A percentile compares a stretch with the other conserved stretches of the same genome.
Evolutionary conservation across 169 alveolate genomes (phyloP).

Genomic region (Plasmodium reichenowi): DNA sequence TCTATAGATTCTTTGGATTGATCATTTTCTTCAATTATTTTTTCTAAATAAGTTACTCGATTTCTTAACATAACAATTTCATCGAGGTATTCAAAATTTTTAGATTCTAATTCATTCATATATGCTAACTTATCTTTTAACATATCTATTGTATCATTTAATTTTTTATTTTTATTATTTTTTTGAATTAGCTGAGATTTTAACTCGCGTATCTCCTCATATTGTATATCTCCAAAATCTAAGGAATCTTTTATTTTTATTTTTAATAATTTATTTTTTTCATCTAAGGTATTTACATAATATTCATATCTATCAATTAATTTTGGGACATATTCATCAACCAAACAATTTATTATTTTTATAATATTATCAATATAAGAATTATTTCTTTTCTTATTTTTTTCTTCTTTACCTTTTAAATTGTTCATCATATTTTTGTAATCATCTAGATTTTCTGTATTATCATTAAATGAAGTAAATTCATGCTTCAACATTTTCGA

Average conservation of each 20-base stretch:
- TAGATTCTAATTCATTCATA: conserved; percentile 46
- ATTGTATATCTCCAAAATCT: conserved; percentile 65
- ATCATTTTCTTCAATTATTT: conserved; percentile 67
- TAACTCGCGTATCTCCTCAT: conserved; percentile 61
- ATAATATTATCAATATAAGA: conserved; percentile 50
- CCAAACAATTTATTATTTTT: conserved; percentile 66
- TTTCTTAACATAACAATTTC: conserved; percentile 63
- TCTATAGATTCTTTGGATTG: conserved; percentile 68
- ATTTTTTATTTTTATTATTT: conserved; percentile 56
- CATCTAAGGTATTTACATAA: conserved; percentile 62
- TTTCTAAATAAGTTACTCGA: conserved; percentile 68
- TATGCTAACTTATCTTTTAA: conserved; percentile 49
- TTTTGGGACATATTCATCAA: conserved; percentile 69
- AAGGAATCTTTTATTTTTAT: conserved; percentile 60
- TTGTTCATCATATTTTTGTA: conserved; percentile 45
- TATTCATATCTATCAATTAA: conserved; percentile 71
- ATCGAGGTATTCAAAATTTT: conserved; percentile 64
- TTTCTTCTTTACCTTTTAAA: conserved; percentile 46
- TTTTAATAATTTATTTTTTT: conserved; percentile 46
- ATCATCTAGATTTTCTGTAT: conserved; percentile 32
- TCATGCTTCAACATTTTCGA: conserved; percentile 24
- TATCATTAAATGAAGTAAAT: conserved; percentile 46
- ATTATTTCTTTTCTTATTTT: conserved; percentile 22
- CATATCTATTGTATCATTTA: conserved; percentile 49
- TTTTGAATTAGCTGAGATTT: conserved; percentile 59